A percentile compares a stretch with the other conserved stretches of the same genome.
Conservation (phyloP, 2,329 filamentous ascomycete genomes). For the Scortechinia acanthostroma region DNA sequence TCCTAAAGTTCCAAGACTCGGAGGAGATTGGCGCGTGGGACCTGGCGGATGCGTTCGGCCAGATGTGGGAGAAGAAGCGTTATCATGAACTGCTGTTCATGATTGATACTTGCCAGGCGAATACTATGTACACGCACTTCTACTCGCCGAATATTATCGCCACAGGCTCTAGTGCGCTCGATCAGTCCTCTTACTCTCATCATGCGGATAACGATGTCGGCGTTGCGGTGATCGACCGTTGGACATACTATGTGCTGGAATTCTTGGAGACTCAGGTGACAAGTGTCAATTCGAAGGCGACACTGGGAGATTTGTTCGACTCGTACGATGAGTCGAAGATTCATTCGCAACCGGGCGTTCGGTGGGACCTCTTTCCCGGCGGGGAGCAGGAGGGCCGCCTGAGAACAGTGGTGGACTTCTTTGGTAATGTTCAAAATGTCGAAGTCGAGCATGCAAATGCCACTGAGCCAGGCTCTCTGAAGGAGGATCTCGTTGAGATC, state of each 20-base stretch:
- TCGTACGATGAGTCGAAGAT: constrained; percentile 94
- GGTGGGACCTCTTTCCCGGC: constrained; percentile 90
- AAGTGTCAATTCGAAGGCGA: constrained; percentile 79
- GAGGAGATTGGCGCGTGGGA: constrained; percentile 97
- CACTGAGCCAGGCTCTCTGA: background rate
- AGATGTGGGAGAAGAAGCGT: constrained; percentile 99
- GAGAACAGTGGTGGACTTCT: constrained; percentile 88
- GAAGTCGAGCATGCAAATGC: constrained; percentile 65
- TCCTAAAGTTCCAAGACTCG: constrained; percentile 95
- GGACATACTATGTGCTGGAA: constrained; percentile 97
- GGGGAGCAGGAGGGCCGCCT: constrained; percentile 72
- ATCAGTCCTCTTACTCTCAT: constrained; percentile 94
- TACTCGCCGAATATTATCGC: constrained; percentile 98
- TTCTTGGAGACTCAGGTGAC: constrained; percentile 87
- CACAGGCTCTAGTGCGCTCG: constrained; percentile 90
- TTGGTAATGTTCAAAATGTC: constrained; percentile 95
- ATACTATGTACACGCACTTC: constrained; percentile 97
- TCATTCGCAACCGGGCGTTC: constrained; percentile 81
- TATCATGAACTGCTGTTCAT: constrained; percentile 98
- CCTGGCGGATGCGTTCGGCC: constrained; percentile 91
- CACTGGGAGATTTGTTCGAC: constrained; percentile 88
- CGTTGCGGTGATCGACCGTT: constrained; percentile 94
- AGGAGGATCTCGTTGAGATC: constrained; percentile 51
- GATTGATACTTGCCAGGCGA: constrained; percentile 99
- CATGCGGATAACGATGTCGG: constrained; percentile 97